Base-by-base conservation (phyloP, 75 land plant species). In the Isoetes taiwanensis region DNA sequence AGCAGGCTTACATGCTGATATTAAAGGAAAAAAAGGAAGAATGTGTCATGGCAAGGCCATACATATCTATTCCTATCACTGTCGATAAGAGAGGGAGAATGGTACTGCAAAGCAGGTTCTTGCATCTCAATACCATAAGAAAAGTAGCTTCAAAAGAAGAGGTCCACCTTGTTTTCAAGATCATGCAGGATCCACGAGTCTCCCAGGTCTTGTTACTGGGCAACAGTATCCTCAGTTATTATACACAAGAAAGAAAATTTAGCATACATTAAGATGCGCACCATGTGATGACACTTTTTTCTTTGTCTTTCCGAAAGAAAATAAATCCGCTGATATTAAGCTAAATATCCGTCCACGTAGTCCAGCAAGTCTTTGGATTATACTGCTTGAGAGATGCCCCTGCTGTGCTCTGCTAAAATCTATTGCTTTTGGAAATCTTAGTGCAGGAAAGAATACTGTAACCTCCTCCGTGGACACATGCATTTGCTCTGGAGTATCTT, bases 371-470 rank as follows among this genome's bases (percentile, higher is more conserved):
- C 68, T 71, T 37, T 81, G 80, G 0, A 76, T 65, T 59, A 82
- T 37, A 58, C 23, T 68, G 43, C 60, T 59, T 3, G 85, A 63
- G 68, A 84, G 56, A 19, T 26, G 20, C 24, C 75, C 77, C 11
- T 70, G 65, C 24, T 78, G 69, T 26, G 76, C 34, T 46, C 58
- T 64, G 14, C 63, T 62, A 56, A 86, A 69, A 54, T 86, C 93
- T 5, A 77, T 58, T 29, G 54, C 63, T 55, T 73, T 78, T 0
- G 93, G 93, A 37, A 71, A 64, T 43, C 93, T 64, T 5, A 83
- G 57, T 5, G 84, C 84, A 38, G 93, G 93, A 27, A 80, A 70
- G 65, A 75, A 86, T 1, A 80, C 79, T 67, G 72, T 68, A 23
- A 86, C 57, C 10, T 81, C 88, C 31, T 77, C 85, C 20, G 64